Conservation (phyloP, 768 basidiomycete species). For the Lentinula raphanica region DNA sequence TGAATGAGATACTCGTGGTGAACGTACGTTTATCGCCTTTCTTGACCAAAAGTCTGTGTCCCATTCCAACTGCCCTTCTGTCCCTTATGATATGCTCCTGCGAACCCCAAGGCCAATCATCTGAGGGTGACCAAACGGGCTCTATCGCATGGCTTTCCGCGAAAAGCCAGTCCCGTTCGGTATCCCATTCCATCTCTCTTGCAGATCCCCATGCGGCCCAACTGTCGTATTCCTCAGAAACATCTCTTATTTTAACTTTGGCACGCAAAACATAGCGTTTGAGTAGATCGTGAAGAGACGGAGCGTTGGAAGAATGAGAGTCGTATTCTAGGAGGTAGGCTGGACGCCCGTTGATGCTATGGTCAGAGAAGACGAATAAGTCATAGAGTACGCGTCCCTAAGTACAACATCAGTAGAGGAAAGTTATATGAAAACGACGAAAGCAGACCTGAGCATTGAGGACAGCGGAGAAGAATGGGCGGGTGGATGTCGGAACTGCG, state of each 20-base stretch:
- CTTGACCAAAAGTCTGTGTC: constrained; percentile 60
- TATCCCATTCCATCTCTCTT: constrained; percentile 26
- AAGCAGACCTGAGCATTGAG: constrained; percentile 67
- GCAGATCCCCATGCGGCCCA: constrained; percentile 77
- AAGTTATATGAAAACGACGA: background rate
- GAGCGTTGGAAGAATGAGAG: constrained; percentile 50
- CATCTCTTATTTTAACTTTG: constrained; percentile 79
- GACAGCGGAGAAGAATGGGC: constrained; percentile 66
- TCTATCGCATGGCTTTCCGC: constrained; percentile 75
- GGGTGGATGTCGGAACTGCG: constrained; percentile 36
- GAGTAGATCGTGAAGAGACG: constrained; percentile 61
- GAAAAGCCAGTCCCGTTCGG: constrained; percentile 36
- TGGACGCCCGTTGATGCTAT: constrained; percentile 33
- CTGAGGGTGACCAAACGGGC: constrained; percentile 52
- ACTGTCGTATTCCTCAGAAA: constrained; percentile 71
- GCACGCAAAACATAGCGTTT: constrained; percentile 85
- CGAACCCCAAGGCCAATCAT: constrained; percentile 56
- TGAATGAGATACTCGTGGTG: constrained; percentile 7
- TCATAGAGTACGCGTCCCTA: constrained; percentile 91
- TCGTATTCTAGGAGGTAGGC: constrained; percentile 75
- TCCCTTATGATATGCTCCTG: constrained; percentile 52
- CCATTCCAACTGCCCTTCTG: constrained; percentile 74
- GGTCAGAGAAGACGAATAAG: constrained; percentile 72
- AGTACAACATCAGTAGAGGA: constrained; percentile 15
- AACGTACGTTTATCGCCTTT: constrained; percentile 74